Conservation (phyloP, 2,329 filamentous ascomycete genomes). For the Paecilomyces niveus region DNA sequence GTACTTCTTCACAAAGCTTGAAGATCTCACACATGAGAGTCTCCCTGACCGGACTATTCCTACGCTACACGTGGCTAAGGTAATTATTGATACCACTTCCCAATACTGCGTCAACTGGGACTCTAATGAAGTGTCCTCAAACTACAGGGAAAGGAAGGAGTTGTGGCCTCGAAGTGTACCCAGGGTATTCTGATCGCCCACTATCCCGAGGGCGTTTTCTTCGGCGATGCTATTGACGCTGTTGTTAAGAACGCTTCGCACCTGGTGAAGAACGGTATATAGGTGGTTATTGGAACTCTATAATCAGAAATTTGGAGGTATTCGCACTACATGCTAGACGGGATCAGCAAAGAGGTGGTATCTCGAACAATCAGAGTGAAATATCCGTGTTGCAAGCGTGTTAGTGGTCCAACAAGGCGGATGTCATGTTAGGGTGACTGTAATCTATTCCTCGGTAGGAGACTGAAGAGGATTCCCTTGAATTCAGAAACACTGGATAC, state of each 20-base stretch:
- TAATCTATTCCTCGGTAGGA: too few species aligned
- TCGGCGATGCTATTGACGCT: conserved; percentile 67
- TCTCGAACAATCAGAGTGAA: too few species aligned
- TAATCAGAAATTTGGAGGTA: not conserved
- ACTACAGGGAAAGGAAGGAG: conserved; percentile 65
- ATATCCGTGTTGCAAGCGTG: too few species aligned
- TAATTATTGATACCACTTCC: not conserved
- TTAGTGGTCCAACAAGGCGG: too few species aligned
- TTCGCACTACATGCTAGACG: not conserved
- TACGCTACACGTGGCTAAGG: conserved; percentile 2
- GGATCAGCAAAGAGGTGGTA: too few species aligned
- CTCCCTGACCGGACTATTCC: conserved; percentile 2
- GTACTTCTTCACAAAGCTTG: conserved; percentile 49
- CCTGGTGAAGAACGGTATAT: conserved; percentile 54
- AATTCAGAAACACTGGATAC: too few species aligned
- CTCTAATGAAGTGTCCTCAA: conserved; percentile 3
- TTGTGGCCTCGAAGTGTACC: conserved; percentile 77
- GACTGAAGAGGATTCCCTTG: too few species aligned
- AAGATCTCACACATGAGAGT: not conserved
- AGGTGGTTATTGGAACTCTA: not conserved
- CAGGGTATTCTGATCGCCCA: conserved; percentile 85
- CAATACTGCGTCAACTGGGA: not conserved
- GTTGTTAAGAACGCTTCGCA: conserved; percentile 84
- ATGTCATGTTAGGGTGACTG: too few species aligned
- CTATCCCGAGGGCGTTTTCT: conserved; percentile 67